Evolutionary conservation across 2,329 filamentous ascomycete species (phyloP).

Genomic region (Lachnellula arida): DNA sequence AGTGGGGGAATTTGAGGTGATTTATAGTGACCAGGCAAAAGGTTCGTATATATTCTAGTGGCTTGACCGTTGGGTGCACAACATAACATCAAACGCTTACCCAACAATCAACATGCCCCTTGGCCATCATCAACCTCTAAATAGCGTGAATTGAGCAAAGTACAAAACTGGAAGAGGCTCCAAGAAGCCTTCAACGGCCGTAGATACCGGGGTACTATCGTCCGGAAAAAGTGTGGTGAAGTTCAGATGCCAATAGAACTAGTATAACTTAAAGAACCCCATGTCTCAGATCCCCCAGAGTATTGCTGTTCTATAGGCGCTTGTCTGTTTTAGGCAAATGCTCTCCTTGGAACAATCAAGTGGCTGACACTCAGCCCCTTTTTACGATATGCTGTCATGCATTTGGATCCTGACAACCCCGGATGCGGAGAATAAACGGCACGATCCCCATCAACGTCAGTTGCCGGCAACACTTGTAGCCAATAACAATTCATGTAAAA

Average conservation of each 20-base stretch:
- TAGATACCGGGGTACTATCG: background rate
- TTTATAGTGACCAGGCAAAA: background rate
- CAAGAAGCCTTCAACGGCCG: background rate
- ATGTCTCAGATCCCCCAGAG: background rate
- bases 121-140: background rate
- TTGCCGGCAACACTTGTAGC: too few species aligned
- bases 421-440: background rate
- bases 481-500: too few species aligned
- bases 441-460: too few species aligned
- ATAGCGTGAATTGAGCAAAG: background rate
- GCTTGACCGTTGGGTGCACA: background rate
- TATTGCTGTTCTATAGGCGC: background rate
- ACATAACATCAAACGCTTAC: background rate
- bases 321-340: background rate
- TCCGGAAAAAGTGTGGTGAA: background rate
- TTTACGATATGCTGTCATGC: background rate
- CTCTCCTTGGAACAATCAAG: background rate
- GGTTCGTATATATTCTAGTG: background rate
- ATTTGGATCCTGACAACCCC: background rate
- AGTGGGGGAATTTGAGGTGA: background rate
- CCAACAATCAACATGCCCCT: background rate
- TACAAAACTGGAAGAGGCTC: background rate
- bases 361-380: background rate
- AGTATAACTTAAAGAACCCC: constrained; percentile 19
- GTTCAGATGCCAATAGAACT: constrained; percentile 12